Evolutionary conservation across 1,139 yeast genomes (phyloP).

Genomic region (Suhomyces bolitotheri): DNA sequence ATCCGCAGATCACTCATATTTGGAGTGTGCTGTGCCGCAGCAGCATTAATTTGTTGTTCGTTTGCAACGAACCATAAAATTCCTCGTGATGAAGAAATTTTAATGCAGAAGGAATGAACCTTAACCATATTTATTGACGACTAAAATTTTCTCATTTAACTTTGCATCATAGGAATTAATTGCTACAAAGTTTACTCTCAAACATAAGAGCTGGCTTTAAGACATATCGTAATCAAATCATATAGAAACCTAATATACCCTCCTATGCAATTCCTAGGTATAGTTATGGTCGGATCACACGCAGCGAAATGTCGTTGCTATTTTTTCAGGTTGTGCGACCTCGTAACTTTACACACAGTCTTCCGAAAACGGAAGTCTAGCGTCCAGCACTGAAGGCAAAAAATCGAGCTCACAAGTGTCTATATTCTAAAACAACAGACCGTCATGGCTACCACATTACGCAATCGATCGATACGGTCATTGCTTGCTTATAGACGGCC

Average conservation of each 20-base stretch:
- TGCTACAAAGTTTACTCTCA: no score
- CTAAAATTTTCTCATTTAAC: not conserved
- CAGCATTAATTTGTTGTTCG: constrained; percentile 29
- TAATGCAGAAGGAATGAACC: constrained; percentile 1
- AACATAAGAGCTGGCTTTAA: no score
- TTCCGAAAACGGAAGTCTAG: constrained; percentile 19
- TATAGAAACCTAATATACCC: no score
- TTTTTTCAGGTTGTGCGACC: not conserved
- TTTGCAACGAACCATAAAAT: constrained; percentile 21
- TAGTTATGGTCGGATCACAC: no score
- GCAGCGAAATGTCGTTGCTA: no score
- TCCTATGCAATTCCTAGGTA: no score
- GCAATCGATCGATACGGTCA: constrained; percentile 12
- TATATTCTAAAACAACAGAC: not conserved
- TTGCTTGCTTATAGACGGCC: constrained; percentile 5
- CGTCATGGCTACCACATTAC: constrained; percentile 7
- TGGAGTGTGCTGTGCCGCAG: constrained; percentile 33
- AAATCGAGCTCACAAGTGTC: constrained; percentile 1
- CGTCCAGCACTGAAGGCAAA: constrained; percentile 19
- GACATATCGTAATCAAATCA: not conserved
- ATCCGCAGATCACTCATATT: constrained; percentile 43
- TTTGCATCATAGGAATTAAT: no score
- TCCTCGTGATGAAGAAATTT: constrained; percentile 19
- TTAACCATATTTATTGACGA: not conserved
- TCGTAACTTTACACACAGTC: not conserved